Conservation (phyloP, 176 grass and related monocot genomes). For the Triticum turgidum region DNA sequence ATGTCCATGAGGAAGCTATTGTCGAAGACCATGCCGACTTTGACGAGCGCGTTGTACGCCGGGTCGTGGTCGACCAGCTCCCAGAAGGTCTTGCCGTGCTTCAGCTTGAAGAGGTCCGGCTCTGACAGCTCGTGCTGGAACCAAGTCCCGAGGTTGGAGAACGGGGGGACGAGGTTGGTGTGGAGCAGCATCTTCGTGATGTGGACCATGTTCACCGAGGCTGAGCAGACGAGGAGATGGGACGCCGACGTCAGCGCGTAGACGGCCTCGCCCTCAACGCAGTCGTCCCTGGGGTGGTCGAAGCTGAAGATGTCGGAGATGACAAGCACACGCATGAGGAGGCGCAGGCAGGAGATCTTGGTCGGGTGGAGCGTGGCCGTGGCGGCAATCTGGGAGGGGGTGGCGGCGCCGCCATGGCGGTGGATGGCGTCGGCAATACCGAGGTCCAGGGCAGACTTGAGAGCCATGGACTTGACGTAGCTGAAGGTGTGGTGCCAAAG, state of each 20-base stretch:
- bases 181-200: background rate
- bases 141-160: slow-evolving; percentile 1
- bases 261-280: background rate
- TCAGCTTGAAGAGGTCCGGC: background rate
- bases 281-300: background rate
- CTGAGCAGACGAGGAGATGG: background rate
- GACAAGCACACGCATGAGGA: slow-evolving; percentile 11
- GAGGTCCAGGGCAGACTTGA: slow-evolving; percentile 1
- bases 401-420: background rate
- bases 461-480: background rate
- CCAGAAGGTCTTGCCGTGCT: slow-evolving; percentile 15
- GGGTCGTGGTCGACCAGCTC: slow-evolving; percentile 2
- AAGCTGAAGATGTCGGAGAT: background rate
- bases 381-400: background rate
- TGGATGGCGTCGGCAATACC: background rate
- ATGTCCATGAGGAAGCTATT: slow-evolving; percentile 17
- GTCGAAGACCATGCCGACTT: slow-evolving; percentile 39
- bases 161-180: background rate
- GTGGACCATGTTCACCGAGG: background rate
- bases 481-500: background rate
- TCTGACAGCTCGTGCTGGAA: slow-evolving; percentile 1
- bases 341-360: background rate
- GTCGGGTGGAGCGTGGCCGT: background rate
- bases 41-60: slow-evolving; percentile 4
- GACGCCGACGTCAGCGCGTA: slow-evolving; percentile 21